These are phyloP conservation scores for Microcyclospora pomicola DNA, from an alignment of 2,329 filamentous ascomycete species.

Conservation along the genomic window DNA sequence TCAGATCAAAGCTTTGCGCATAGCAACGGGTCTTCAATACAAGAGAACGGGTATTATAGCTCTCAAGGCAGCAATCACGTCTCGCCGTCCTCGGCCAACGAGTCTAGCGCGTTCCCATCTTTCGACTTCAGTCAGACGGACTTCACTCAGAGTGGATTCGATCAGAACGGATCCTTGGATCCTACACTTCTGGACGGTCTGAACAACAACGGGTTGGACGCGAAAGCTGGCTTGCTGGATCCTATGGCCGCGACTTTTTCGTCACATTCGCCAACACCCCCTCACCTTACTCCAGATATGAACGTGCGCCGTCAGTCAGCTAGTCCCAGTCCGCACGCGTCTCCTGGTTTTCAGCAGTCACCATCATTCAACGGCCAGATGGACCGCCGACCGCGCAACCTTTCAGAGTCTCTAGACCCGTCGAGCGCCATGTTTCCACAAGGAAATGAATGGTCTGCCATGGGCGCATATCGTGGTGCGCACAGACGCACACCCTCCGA, in stretches of 20 bases:
- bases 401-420: conserved; percentile 43
- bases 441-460: conserved; percentile 44
- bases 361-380: conserved; percentile 7
- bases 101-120: conserved; percentile 41
- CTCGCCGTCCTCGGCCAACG: conserved; percentile 22
- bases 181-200: conserved; percentile 45
- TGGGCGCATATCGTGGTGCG: conserved; percentile 51
- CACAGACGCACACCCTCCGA: conserved; percentile 82
- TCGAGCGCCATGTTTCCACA: conserved; percentile 44
- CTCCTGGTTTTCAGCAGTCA: conserved; percentile 40
- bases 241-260: conserved; percentile 39
- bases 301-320: conserved; percentile 37
- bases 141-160: conserved; percentile 36
- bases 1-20: conserved; percentile 31
- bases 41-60: conserved; percentile 34
- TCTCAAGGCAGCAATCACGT: conserved; percentile 15
- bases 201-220: conserved; percentile 25
- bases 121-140: conserved; percentile 41
- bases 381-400: conserved; percentile 40
- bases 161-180: conserved; percentile 44
- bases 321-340: conserved; percentile 38
- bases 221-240: conserved; percentile 35
- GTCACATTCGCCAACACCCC: conserved; percentile 38
- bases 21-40: conserved; percentile 22
- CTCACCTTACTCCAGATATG: conserved; percentile 42